Evolutionary conservation across 2,329 filamentous ascomycete genomes (phyloP), one percentile per base, ranked within the genome.

Genomic region (Fusarium anguioides): DNA sequence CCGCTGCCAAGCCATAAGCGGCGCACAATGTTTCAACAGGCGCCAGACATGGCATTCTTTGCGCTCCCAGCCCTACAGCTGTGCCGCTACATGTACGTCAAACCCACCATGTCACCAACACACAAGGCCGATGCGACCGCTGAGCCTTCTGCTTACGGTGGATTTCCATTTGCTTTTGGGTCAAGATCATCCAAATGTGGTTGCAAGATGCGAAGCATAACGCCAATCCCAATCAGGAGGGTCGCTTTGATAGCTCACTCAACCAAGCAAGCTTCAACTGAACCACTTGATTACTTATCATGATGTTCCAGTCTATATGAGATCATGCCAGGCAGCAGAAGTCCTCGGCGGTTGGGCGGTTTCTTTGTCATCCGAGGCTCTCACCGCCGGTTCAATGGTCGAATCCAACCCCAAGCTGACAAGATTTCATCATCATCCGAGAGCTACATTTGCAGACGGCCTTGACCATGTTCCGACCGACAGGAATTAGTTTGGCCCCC

Each of bases 21-120:
- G n/a, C 18, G 17, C 20, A 44, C 18, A 44, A 14, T 45, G 64
- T 66, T 66, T 66, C 64, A 62, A 47, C 20, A 62, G 59, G 56
- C 61, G 50, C 61, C 26, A 27, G 26, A n/a, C n/a, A n/a, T 47
- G 36, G n/a, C 17, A 42, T 33, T 46, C 23, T 18, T 41, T 23
- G 29, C 29, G 29, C 48, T 50, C 46, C 48, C 54, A 55, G 44
- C 61, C 60, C 44, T 65, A 55, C 48, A n/a, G 20, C 60, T 49
- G 54, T 45, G 44, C 60, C 54, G 18, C 36, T 15, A 45, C 53
- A 46, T 23, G 31, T 15, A 45, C 53, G 41, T 23, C 23, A 18
- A 54, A 46, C 41, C 46, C 31, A 52, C 51, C 27, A 29, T 9
- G 17, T 36, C 20, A 45, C 47, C 45, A 35, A 42, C 11, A 18